Conservation (phyloP, 202 grass and related monocot species). For the Thinopyrum obtusiflorum region DNA sequence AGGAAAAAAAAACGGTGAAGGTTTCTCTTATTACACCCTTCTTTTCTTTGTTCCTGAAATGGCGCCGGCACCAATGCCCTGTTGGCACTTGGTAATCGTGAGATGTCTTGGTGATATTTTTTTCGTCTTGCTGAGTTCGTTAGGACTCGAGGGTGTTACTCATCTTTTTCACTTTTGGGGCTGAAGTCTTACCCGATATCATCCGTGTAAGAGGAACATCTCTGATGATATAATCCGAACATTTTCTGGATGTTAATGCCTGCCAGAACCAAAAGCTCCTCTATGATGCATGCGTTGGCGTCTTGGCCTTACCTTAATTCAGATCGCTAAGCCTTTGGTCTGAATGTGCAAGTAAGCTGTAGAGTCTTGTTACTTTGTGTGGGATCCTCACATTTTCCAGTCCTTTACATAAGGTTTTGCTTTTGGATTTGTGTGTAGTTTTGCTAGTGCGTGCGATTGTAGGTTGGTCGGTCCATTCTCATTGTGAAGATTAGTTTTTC, state of each 20-base stretch:
- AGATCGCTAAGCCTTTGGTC: not conserved
- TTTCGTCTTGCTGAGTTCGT: not conserved
- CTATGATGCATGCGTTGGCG: not conserved
- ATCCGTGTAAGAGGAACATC: not conserved
- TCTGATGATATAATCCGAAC: not conserved
- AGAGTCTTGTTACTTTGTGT: conserved; percentile 5
- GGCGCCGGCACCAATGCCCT: not conserved
- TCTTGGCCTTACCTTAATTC: not conserved
- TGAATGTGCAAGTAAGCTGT: conserved; percentile 27
- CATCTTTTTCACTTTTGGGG: not conserved
- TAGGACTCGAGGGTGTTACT: not conserved
- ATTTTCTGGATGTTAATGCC: conserved; percentile 14
- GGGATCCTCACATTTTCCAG: not conserved
- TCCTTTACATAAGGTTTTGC: not conserved
- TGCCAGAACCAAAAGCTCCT: conserved; percentile 7
- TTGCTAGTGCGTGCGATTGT: conserved; percentile 28
- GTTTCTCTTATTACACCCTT: not conserved
- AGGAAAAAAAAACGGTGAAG: not conserved
- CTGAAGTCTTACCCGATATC: not conserved
- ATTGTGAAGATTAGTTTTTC: conserved; percentile 18
- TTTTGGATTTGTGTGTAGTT: conserved; percentile 33
- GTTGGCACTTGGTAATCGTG: not conserved
- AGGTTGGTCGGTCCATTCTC: conserved; percentile 8
- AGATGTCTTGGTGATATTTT: not conserved
- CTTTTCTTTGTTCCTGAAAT: not conserved